phyloP scores from a whole-genome alignment of 2,329 filamentous ascomycete genomes.

The Aspergillus sp. region DNA sequence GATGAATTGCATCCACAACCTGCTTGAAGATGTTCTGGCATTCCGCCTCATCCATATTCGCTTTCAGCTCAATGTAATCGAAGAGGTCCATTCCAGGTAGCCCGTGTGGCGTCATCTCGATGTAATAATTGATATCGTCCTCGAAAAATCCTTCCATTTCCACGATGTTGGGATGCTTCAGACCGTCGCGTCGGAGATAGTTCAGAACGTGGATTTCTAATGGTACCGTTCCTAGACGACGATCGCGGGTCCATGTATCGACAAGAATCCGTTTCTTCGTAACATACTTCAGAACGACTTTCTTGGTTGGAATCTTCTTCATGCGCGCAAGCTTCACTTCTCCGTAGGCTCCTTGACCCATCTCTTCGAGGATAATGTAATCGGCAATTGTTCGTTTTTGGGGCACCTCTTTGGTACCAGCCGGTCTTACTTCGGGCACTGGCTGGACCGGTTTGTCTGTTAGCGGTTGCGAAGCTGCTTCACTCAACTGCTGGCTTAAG shows the following conservation, averaged over 20 bases:
- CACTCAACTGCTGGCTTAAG: constrained; percentile 54
- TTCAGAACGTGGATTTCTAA: constrained; percentile 96
- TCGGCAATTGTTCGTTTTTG: constrained; percentile 84
- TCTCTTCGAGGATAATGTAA: constrained; percentile 91
- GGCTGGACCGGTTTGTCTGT: constrained; percentile 44
- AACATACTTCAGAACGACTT: constrained; percentile 95
- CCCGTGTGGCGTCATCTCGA: constrained; percentile 93
- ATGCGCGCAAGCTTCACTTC: constrained; percentile 93
- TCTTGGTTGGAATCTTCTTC: constrained; percentile 72
- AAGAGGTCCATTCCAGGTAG: constrained; percentile 98
- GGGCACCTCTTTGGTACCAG: constrained; percentile 33
- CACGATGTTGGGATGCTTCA: constrained; percentile 66
- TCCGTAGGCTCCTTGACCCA: constrained; percentile 97
- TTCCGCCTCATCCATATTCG: constrained; percentile 94
- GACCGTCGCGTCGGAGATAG: constrained; percentile 75
- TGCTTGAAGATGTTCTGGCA: constrained; percentile 94
- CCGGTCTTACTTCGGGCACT: constrained; percentile 30
- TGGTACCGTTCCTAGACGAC: constrained; percentile 88
- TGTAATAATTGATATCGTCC: constrained; percentile 81
- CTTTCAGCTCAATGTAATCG: constrained; percentile 94
- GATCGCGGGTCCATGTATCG: constrained; percentile 96
- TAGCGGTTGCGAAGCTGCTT: constrained; percentile 51
- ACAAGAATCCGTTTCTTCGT: constrained; percentile 96
- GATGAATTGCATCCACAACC: constrained; percentile 84
- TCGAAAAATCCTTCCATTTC: constrained; percentile 71